These are phyloP conservation scores for Vicia sativa DNA, from an alignment of 306 rosid species.

Conservation along the genomic window DNA sequence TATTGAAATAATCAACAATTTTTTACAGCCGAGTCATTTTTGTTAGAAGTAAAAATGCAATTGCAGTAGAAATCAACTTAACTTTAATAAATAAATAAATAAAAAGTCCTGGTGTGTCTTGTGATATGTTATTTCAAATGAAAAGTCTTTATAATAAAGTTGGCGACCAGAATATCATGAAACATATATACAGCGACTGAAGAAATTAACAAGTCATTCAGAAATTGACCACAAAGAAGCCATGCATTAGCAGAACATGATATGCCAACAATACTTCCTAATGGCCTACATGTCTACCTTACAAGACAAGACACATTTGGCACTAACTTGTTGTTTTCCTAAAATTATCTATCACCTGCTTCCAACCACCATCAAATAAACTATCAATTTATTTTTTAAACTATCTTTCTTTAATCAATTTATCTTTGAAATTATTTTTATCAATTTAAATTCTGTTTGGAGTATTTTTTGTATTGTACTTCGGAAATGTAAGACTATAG, in stretches of 20 bases:
- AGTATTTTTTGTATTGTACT: too few species aligned
- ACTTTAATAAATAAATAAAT: too few species aligned
- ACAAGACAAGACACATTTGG: constrained; percentile 40
- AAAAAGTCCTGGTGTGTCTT: too few species aligned
- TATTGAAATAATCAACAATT: too few species aligned
- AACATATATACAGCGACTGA: not conserved
- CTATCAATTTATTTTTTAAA: not conserved
- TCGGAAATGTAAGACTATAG: too few species aligned
- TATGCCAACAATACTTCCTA: constrained; percentile 21
- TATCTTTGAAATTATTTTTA: too few species aligned
- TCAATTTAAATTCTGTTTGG: too few species aligned
- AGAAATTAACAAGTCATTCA: constrained; percentile 22
- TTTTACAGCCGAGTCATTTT: too few species aligned
- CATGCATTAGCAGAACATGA: constrained; percentile 40
- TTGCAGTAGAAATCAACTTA: too few species aligned
- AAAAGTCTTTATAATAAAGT: not conserved
- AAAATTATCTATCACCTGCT: constrained; percentile 35
- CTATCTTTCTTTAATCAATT: not conserved
- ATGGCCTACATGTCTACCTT: constrained; percentile 46
- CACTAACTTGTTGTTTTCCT: constrained; percentile 42
- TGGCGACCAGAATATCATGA: constrained; percentile 25
- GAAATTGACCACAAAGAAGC: constrained; percentile 38
- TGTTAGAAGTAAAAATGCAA: too few species aligned
- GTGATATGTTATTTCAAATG: not conserved
- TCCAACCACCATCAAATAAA: constrained; percentile 33